Percentiles rank a stretch among this genome's conserved stretches.
Evolutionary conservation across 2,329 filamentous ascomycete genomes (phyloP).

Genomic region (Cladobotryum protrusum): DNA sequence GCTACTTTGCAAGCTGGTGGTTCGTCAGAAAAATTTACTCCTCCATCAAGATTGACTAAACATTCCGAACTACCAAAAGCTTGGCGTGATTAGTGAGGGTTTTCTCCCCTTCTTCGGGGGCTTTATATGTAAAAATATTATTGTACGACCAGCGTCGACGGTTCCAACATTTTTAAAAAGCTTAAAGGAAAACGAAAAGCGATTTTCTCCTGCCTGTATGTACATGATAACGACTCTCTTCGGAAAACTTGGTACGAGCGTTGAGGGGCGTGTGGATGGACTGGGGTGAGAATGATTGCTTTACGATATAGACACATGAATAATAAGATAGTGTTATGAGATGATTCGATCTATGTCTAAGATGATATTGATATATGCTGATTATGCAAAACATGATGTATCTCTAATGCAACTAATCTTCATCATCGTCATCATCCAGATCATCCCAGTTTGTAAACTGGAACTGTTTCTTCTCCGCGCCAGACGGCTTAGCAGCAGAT

Average conservation of each 20-base stretch:
- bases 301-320: too few species aligned
- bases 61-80: neutral
- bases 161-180: neutral
- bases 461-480: constrained; percentile 46
- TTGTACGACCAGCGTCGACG: constrained; percentile 25
- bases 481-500: constrained; percentile 21
- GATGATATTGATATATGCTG: too few species aligned
- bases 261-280: too few species aligned
- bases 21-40: constrained; percentile 92
- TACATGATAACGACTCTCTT: too few species aligned
- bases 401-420: constrained; percentile 19
- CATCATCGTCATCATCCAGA: constrained; percentile 43
- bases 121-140: constrained; percentile 18
- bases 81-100: neutral
- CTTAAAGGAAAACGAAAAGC: neutral
- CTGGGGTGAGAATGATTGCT: too few species aligned
- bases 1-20: constrained; percentile 89
- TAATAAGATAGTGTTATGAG: neutral
- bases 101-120: too few species aligned
- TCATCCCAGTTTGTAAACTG: constrained; percentile 50
- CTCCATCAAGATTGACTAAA: constrained; percentile 95
- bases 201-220: neutral
- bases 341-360: neutral
- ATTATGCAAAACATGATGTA: too few species aligned
- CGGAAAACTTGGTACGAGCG: too few species aligned